Evolutionary conservation across 2,329 filamentous ascomycete genomes (phyloP), one percentile per base, ranked within the genome.

Genomic region (Claviceps humidiphila): DNA sequence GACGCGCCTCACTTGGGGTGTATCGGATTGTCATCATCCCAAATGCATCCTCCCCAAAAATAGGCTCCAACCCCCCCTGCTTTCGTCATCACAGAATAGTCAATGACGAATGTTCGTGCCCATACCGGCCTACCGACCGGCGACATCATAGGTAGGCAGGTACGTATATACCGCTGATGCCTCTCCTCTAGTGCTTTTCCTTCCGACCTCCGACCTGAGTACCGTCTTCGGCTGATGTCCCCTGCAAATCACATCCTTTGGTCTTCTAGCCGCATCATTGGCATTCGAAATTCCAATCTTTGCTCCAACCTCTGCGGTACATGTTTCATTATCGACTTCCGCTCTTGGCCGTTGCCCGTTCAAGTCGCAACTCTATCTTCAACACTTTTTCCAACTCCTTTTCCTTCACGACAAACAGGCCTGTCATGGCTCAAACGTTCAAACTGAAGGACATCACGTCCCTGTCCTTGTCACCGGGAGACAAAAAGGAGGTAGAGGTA

Each of bases 401-500:
- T 30, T 16, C 26, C 5, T 63, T 66, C 51, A 61, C 62, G 14
- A 59, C 63, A 4, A 59, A 61, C 48, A 38, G 53, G 5, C 60
- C 55, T 62, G 64, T 65, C 58, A 81, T 81, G 77, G 70, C 66
- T 39, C 70, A 76, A 52, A 76, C 82, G 61, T 84, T 77, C 66
- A 83, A 80, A 64, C 79, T 96, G 63, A 94, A 93, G 68, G 85
- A 78, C 63, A 71, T 95, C 55, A 76, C 78, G 47, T 85, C 84
- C 60, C 75, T 95, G 52, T 78, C 84, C 58, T 73, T 97, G 57
- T 79, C 85, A 65, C 81, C 84, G 34, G 84, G 88, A 20, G 84
- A 93, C 59, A 97, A 95, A 74, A 77, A 85, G 57, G 90, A 97
- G 68, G 86, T 81, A 14, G 89, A 95, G 61, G 85, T 98, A 4